These are phyloP conservation scores for Panus rudis DNA, from an alignment of 768 basidiomycete genomes.

Conservation along the genomic window DNA sequence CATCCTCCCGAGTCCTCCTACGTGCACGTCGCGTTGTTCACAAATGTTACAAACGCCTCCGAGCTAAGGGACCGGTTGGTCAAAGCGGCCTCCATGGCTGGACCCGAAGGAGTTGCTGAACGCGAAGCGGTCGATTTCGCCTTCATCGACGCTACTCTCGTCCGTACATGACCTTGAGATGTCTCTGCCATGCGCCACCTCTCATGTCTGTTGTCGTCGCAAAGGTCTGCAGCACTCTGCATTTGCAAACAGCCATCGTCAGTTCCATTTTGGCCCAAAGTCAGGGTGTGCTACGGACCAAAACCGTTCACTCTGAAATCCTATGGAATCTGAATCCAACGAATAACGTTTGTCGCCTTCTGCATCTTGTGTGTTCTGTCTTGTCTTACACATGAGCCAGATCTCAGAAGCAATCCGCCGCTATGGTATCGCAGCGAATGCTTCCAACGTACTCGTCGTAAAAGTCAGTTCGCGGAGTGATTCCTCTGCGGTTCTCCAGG, in stretches of 20 bases:
- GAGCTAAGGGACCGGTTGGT: conserved; percentile 62
- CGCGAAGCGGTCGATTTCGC: conserved; percentile 82
- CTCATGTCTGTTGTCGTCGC: conserved; percentile 1
- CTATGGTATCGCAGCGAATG: conserved; percentile 73
- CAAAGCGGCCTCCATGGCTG: conserved; percentile 53
- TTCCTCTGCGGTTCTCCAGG: not conserved
- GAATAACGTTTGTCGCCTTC: conserved; percentile 62
- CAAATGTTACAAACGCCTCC: conserved; percentile 55
- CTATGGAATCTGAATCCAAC: conserved; percentile 83
- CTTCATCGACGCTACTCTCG: conserved; percentile 81
- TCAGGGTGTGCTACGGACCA: conserved; percentile 61
- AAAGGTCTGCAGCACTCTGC: conserved; percentile 76
- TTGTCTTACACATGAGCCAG: conserved; percentile 31
- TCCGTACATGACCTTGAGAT: conserved; percentile 34
- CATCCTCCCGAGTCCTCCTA: conserved; percentile 33
- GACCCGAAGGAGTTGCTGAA: conserved; percentile 56
- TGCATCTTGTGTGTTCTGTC: not conserved
- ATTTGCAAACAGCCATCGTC: conserved; percentile 78
- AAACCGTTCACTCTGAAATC: conserved; percentile 87
- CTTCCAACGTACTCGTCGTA: conserved; percentile 64
- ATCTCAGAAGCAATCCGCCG: conserved; percentile 84
- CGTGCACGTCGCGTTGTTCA: conserved; percentile 62
- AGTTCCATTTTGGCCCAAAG: conserved; percentile 71
- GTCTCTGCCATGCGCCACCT: not conserved
- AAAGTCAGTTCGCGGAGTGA: conserved; percentile 31